These are phyloP conservation scores for Panicum virgatum DNA, from an alignment of 202 grass and related monocot genomes.

Conservation along the genomic window DNA sequence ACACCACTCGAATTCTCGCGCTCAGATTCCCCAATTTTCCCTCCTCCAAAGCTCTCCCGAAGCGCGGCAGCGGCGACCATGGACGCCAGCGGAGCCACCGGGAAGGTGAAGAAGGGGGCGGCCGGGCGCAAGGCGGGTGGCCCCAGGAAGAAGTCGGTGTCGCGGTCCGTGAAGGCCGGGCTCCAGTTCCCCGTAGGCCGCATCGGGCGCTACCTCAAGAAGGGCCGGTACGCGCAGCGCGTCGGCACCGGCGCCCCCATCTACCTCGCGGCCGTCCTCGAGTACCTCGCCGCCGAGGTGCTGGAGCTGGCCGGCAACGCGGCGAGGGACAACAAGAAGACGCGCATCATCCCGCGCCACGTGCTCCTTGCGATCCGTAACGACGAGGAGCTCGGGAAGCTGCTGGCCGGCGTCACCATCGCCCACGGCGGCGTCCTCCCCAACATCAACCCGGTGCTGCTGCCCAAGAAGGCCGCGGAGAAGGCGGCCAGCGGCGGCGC, in stretches of 20 bases:
- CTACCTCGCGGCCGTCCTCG: slow-evolving; percentile 83
- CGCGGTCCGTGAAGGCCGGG: slow-evolving; percentile 61
- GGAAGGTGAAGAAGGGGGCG: slow-evolving; percentile 70
- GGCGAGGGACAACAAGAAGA: slow-evolving; percentile 31
- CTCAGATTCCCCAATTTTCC: not conserved
- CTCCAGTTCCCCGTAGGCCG: slow-evolving; percentile 89
- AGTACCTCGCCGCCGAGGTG: slow-evolving; percentile 85
- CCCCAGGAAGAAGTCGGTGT: slow-evolving; percentile 68
- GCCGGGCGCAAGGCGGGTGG: slow-evolving; percentile 62
- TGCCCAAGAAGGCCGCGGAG: slow-evolving; percentile 30
- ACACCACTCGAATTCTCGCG: not conserved
- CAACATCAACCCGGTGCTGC: slow-evolving; percentile 15
- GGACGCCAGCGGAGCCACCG: not conserved
- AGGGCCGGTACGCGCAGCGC: slow-evolving; percentile 81
- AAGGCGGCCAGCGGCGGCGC: slow-evolving; percentile 3
- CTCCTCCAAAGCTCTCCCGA: not conserved
- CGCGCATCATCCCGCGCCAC: slow-evolving; percentile 26
- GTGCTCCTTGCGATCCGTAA: slow-evolving; percentile 29
- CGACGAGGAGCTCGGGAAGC: slow-evolving; percentile 31
- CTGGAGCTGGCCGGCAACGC: slow-evolving; percentile 29
- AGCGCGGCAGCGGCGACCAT: not conserved
- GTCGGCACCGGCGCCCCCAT: slow-evolving; percentile 82
- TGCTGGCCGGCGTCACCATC: slow-evolving; percentile 35
- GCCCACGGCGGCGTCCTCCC: slow-evolving; percentile 29
- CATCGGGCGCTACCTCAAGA: slow-evolving; percentile 79